These are phyloP conservation scores for Salix brachista DNA, from an alignment of 345 rosid species.

Conservation along the genomic window DNA sequence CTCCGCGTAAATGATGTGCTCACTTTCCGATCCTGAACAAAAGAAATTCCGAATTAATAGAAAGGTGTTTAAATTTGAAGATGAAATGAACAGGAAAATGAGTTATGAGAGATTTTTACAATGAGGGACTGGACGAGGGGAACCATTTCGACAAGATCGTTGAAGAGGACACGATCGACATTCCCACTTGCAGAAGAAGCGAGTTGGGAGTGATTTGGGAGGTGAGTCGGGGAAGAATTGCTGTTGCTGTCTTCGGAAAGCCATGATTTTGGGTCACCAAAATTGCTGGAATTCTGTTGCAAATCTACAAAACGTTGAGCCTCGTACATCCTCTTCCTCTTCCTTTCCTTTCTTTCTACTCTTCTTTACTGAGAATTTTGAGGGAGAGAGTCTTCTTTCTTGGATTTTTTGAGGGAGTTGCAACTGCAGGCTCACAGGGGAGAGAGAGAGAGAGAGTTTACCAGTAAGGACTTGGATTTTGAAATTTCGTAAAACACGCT, in stretches of 20 bases:
- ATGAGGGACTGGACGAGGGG: slow-evolving; percentile 90
- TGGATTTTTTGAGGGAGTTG: not conserved
- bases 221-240: slow-evolving; percentile 47
- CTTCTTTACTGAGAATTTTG: too few species aligned
- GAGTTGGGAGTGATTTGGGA: slow-evolving; percentile 22
- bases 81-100: not conserved
- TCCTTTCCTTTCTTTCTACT: too few species aligned
- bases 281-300: slow-evolving; percentile 47
- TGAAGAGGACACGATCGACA: slow-evolving; percentile 70
- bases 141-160: slow-evolving; percentile 84
- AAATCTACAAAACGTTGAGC: slow-evolving; percentile 52
- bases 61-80: not conserved
- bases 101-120: slow-evolving; percentile 34
- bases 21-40: slow-evolving; percentile 64
- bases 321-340: slow-evolving; percentile 43
- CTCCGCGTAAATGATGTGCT: slow-evolving; percentile 80
- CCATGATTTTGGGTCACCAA: slow-evolving; percentile 66
- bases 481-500: too few species aligned
- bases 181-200: slow-evolving; percentile 25
- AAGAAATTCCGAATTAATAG: not conserved
- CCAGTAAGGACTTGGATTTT: too few species aligned
- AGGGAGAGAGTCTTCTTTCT: not conserved
- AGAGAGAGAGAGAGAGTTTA: too few species aligned
- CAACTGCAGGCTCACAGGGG: too few species aligned
- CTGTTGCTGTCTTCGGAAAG: slow-evolving; percentile 42